Conservation (phyloP, 148 eudicot species). For the Amaranthus palmeri region DNA sequence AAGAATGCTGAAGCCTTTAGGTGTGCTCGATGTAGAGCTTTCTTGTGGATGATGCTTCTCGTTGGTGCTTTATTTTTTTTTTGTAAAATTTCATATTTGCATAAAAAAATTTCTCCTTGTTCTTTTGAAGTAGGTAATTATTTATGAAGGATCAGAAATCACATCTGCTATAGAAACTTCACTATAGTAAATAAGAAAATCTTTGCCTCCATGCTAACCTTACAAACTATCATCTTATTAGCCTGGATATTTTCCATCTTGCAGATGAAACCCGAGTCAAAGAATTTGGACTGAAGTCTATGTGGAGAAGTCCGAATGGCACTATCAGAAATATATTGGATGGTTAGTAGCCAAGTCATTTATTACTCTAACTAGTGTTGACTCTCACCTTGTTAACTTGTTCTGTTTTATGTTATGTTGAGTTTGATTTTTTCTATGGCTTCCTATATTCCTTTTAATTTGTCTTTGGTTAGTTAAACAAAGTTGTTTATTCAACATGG, state of each 20-base stretch:
- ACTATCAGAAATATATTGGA: slow-evolving; percentile 88
- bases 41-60: no score
- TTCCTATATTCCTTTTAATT: not conserved
- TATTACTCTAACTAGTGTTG: not conserved
- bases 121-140: not conserved
- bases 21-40: no score
- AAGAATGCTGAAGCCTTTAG: no score
- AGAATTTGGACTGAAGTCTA: slow-evolving; percentile 65
- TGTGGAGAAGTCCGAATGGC: slow-evolving; percentile 99
- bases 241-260: not conserved
- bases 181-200: not conserved
- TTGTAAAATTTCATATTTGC: no score
- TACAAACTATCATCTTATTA: not conserved
- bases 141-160: not conserved
- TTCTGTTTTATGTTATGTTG: slow-evolving; percentile 6
- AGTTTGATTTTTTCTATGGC: not conserved
- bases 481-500: not conserved
- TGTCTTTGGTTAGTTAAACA: not conserved
- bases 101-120: not conserved
- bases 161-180: not conserved
- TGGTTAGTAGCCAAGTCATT: slow-evolving; percentile 42
- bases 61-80: no score
- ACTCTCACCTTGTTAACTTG: not conserved
- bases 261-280: slow-evolving; percentile 78
- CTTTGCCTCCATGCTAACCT: not conserved